These are phyloP conservation scores for Cyclotella choctawhatcheeana DNA, from an alignment of 108 stramenopile species.

Conservation along the genomic window DNA sequence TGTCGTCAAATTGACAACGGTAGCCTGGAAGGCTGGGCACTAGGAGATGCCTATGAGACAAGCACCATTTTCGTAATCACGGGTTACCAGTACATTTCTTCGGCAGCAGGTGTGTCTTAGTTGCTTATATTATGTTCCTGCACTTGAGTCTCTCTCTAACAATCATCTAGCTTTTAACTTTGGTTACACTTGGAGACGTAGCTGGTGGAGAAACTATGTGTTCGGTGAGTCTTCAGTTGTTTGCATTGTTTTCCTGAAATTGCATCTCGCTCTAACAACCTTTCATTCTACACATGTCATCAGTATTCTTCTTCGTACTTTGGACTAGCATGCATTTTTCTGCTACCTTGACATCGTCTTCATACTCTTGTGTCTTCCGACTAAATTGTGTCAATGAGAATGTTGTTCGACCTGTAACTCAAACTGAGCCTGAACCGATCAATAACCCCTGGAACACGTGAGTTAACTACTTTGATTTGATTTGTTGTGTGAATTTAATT, in stretches of 20 bases:
- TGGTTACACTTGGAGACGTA: conserved; percentile 30
- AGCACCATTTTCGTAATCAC: conserved; percentile 61
- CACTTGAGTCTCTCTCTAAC: too few species aligned
- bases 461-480: background rate
- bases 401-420: background rate
- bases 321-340: conserved; percentile 44
- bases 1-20: conserved; percentile 61
- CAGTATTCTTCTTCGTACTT: conserved; percentile 31
- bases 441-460: background rate
- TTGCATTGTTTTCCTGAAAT: background rate
- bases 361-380: background rate
- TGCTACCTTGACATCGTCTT: background rate
- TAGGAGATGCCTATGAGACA: conserved; percentile 65
- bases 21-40: conserved; percentile 44
- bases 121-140: too few species aligned
- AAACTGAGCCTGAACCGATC: background rate
- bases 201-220: conserved; percentile 58
- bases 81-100: conserved; percentile 63
- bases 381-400: conserved; percentile 1
- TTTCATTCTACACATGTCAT: background rate
- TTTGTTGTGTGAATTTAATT: background rate
- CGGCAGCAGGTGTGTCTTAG: too few species aligned
- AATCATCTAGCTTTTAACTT: conserved; percentile 68
- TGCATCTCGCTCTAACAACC: background rate
- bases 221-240: conserved; percentile 21